phyloP scores from a whole-genome alignment of 768 basidiomycete genomes.

The Hydnum rufescens region DNA sequence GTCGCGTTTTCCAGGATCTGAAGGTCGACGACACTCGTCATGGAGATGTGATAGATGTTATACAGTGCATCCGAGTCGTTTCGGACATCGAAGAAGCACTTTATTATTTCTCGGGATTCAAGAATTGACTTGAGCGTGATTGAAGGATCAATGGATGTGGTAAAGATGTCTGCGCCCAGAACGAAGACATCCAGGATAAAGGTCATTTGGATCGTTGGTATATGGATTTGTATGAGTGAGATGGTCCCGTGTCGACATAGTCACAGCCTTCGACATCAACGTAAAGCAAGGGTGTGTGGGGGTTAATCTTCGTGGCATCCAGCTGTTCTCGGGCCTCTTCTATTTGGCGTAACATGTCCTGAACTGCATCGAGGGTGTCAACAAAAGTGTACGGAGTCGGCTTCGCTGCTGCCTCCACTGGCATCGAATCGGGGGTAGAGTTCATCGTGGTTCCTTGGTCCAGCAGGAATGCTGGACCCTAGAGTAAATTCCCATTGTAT shows the following conservation, averaged over 20 bases:
- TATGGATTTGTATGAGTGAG: slow-evolving; percentile 5
- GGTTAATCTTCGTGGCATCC: background rate
- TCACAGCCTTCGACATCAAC: slow-evolving; percentile 8
- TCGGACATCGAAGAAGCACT: slow-evolving; percentile 10
- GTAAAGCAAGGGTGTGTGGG: slow-evolving; percentile 1
- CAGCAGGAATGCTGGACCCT: no score
- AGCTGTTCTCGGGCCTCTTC: background rate
- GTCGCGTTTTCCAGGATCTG: slow-evolving; percentile 10
- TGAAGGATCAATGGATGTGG: slow-evolving; percentile 1
- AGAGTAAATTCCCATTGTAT: no score
- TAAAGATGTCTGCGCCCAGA: slow-evolving; percentile 6
- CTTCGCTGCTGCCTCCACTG: no score
- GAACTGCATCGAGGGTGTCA: background rate
- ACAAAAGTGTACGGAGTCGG: background rate
- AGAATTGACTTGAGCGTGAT: slow-evolving; percentile 3
- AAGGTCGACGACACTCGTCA: slow-evolving; percentile 7
- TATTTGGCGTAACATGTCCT: background rate
- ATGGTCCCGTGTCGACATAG: slow-evolving; percentile 9
- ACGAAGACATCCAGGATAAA: slow-evolving; percentile 7
- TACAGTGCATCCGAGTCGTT: slow-evolving; percentile 10
- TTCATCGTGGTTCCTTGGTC: no score
- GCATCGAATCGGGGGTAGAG: no score
- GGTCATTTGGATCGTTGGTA: slow-evolving; percentile 6
- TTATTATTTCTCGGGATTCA: slow-evolving; percentile 5
- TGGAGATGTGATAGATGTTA: slow-evolving; percentile 10